phyloP scores from a whole-genome alignment of 768 basidiomycete genomes.

The Calocera viscosa region DNA sequence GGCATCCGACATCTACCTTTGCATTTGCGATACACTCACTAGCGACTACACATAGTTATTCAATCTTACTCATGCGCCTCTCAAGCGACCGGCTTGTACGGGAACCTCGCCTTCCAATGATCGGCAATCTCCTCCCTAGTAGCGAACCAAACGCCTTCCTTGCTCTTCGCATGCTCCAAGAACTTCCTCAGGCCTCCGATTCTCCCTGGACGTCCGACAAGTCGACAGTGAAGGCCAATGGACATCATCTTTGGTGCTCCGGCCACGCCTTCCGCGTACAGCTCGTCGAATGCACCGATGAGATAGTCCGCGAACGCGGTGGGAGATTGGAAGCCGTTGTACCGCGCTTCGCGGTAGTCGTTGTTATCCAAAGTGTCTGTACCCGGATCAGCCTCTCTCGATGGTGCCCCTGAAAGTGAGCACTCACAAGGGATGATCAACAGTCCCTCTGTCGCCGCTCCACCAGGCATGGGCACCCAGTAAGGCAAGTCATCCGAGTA shows the following conservation, averaged over 20 bases:
- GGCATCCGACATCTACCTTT: not conserved
- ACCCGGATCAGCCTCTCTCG: not conserved
- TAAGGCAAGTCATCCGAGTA: conserved; percentile 22
- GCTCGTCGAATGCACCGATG: conserved; percentile 13
- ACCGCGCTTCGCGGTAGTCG: conserved; percentile 1
- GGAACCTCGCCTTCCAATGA: conserved; percentile 18
- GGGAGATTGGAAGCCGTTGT: conserved; percentile 5
- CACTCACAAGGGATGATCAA: conserved; percentile 19
- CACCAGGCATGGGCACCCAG: conserved; percentile 18
- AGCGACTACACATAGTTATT: not conserved
- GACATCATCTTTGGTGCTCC: conserved; percentile 22
- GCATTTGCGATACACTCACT: not conserved
- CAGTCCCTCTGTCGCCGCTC: conserved; percentile 16
- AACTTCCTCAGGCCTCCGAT: conserved; percentile 20
- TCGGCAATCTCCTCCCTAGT: conserved; percentile 23
- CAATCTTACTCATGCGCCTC: not conserved
- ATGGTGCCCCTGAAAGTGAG: not conserved
- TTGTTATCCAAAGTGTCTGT: conserved; percentile 10
- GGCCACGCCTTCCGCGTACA: conserved; percentile 17
- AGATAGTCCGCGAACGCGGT: conserved; percentile 8
- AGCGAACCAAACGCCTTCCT: conserved; percentile 20
- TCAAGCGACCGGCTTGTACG: conserved; percentile 12
- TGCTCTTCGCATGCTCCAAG: conserved; percentile 18
- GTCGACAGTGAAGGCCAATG: conserved; percentile 21
- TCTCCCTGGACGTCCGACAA: conserved; percentile 21